Evolutionary conservation across 257 asterid species (phyloP), one percentile per base, ranked within the genome.

Genomic region (Euphrasia confusa): DNA sequence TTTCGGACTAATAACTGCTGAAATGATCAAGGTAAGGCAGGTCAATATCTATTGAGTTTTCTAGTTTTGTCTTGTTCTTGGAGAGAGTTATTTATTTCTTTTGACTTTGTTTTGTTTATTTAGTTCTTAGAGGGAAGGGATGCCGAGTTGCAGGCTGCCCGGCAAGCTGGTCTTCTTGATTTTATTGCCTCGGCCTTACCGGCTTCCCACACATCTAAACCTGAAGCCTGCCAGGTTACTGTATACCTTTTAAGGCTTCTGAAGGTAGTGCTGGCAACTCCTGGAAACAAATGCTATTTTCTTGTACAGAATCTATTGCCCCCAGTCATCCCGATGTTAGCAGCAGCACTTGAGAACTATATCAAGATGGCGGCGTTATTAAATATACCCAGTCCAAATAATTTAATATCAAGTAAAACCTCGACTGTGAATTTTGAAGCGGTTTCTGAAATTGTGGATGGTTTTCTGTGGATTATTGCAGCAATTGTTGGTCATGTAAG

Each of bases 171-270:
- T 75, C 79, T 93, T 67, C 84, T 93, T 48, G 99, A 93, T 79
- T 93, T 89, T 80, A 85, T 93, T 80, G 96, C 97, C 71, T 93
- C 99, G 61, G 95, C 97, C 15, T 87, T 93, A 63, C 99, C 99
- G 35, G 99, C 99, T 45, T 83, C 99, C 56, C 99, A 93, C 82
- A 80, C 89, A 56, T 89, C 95, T 57, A 93, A 89, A 71, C 96
- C 96, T 44, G 99, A 87, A 79, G 93, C 96, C 54, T 83, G 99
- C 78, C 99, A 84, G 75, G 89, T 92, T 69, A 92, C 94, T 9
- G 35, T 84, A 60, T 79, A 72, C 79, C 97, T 92, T 44, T 69
- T 92, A 78, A 81, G 95, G 76, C 96, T 92, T 77, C 77, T 89
- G 74, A 92, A 70, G 79, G 82, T 79, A 26, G 95, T 82, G 33